Evolutionary conservation across 352 stramenopile genomes (phyloP), one percentile per base, ranked within the genome.

Genomic region (Phytophthora quininea): DNA sequence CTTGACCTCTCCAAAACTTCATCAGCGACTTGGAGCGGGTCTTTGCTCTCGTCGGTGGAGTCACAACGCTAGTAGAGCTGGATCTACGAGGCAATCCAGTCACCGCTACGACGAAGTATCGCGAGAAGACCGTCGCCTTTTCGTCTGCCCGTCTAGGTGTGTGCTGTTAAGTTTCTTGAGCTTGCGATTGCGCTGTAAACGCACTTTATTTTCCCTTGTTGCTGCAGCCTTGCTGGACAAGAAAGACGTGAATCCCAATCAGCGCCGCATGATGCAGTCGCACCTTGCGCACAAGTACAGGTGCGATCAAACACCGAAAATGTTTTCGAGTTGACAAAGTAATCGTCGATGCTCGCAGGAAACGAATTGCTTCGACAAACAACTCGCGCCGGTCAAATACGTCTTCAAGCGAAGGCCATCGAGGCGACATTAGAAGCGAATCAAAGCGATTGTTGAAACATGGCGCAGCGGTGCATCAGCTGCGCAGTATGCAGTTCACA

Each of bases 241-340:
- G 60, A 92, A 91, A 53, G 76, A 91, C 33, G 74, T 94, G 19
- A 77, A 92, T 48, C 62, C 75, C 8, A 92, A 90, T 31, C 84
- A 92, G 61, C 77, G 82, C 1, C 77, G 82, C 14, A 91, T 91
- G 82, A 93, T 93, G 84, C 84, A 94, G 64, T 84, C 79, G 2
- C 84, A 94, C 47, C 58, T 90, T 11, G 86, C 84, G 1, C 86
- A 91, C 77, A 95, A 91, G 48, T 89, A 82, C 76, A 80, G 78
- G 80, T 84, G 61, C 19, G 59, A 5, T 3, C 24, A 10, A 63
- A 37, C 46, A 53, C 29, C 31, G 49, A 19, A n/a, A 24, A 40
- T 27, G 19, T 38, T 51, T 12, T 14, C 47, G 4, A 30, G 3
- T 12, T 57, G 32, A 62, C 12, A 45, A 42, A 58, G 5, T 35